Evolutionary conservation across 1,284 basidiomycete genomes (phyloP).

Genomic region (Tetrapyrgos nigripes): DNA sequence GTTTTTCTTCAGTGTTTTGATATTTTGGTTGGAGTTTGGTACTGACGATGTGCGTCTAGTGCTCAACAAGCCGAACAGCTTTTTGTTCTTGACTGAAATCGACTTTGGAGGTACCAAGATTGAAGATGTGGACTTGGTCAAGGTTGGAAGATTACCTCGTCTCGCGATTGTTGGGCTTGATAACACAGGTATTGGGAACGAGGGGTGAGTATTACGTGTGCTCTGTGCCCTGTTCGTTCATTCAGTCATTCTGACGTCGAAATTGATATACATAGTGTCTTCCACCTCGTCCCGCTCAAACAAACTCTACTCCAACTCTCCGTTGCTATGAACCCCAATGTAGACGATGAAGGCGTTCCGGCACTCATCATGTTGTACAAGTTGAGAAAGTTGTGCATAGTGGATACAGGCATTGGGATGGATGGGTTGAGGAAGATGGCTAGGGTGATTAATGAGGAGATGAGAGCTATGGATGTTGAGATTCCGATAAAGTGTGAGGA

Average conservation of each 20-base stretch:
- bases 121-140: slow-evolving; percentile 52
- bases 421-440: slow-evolving; percentile 60
- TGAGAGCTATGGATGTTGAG: slow-evolving; percentile 52
- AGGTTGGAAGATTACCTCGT: slow-evolving; percentile 59
- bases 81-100: slow-evolving; percentile 55
- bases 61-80: slow-evolving; percentile 56
- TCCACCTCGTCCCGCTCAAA: slow-evolving; percentile 60
- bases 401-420: slow-evolving; percentile 61
- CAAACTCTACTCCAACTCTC: slow-evolving; percentile 56
- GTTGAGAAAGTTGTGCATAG: slow-evolving; percentile 55
- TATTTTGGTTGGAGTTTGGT: neutral
- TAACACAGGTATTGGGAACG: slow-evolving; percentile 63
- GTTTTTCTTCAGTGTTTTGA: slow-evolving; percentile 7
- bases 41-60: slow-evolving; percentile 38
- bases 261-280: slow-evolving; percentile 47
- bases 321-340: slow-evolving; percentile 54
- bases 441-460: slow-evolving; percentile 38
- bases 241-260: slow-evolving; percentile 4
- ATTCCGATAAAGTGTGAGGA: slow-evolving; percentile 57
- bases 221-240: neutral
- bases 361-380: slow-evolving; percentile 52
- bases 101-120: slow-evolving; percentile 52
- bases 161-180: slow-evolving; percentile 56
- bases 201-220: slow-evolving; percentile 68
- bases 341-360: slow-evolving; percentile 62